phyloP scores from a whole-genome alignment of 2,329 filamentous ascomycete species.

The Apiospora aurea region DNA sequence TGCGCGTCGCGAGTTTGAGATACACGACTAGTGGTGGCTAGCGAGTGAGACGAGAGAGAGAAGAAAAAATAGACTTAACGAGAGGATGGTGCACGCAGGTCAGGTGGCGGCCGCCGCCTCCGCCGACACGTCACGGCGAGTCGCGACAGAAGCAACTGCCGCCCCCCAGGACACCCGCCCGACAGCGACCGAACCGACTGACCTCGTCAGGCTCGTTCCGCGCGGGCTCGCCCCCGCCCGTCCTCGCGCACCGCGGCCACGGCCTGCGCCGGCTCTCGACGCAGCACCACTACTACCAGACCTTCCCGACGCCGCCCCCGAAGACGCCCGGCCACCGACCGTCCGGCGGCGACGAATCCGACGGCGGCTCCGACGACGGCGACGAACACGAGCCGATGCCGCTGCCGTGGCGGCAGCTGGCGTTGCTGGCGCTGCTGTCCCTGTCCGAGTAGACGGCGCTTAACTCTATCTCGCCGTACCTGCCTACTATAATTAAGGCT shows the following conservation, averaged over 20 bases:
- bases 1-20: not conserved
- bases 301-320: constrained; percentile 79
- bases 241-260: constrained; percentile 29
- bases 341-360: constrained; percentile 40
- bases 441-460: constrained; percentile 94
- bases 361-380: constrained; percentile 39
- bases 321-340: constrained; percentile 61
- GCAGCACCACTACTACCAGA: constrained; percentile 73
- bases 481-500: constrained; percentile 87
- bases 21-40: not conserved
- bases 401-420: constrained; percentile 82
- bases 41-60: too few species aligned
- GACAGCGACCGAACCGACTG: constrained; percentile 23
- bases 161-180: not conserved
- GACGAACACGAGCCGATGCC: constrained; percentile 66
- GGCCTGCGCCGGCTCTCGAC: constrained; percentile 43
- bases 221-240: constrained; percentile 41
- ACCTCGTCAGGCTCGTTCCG: constrained; percentile 42
- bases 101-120: constrained; percentile 20
- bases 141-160: not conserved
- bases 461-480: constrained; percentile 94
- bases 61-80: not conserved
- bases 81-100: constrained; percentile 21
- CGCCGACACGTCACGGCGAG: not conserved
- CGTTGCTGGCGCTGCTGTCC: constrained; percentile 85